Percentiles rank a stretch among this genome's conserved stretches.
phyloP scores from a whole-genome alignment of 352 stramenopile genomes.

The Plasmopara halstedii region DNA sequence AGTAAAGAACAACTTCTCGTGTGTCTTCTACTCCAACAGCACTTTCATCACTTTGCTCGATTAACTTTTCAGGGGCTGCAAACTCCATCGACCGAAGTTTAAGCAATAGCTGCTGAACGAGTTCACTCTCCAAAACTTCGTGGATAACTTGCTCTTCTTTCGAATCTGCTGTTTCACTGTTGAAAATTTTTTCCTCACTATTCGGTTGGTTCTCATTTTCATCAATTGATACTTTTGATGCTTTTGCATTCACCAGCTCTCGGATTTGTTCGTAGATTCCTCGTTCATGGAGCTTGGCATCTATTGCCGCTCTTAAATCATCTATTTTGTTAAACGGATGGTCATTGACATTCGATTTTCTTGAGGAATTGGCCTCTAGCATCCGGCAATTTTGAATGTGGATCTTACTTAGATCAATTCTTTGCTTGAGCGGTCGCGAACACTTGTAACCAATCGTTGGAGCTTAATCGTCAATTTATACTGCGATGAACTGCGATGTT shows the following conservation, averaged over 20 bases:
- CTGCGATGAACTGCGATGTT: constrained; percentile 5
- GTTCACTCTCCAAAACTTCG: constrained; percentile 62
- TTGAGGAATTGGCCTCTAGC: constrained; percentile 3
- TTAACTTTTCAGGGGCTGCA: not conserved
- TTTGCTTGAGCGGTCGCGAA: constrained; percentile 5
- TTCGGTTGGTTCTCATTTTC: not conserved
- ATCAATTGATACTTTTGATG: not conserved
- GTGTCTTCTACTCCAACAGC: constrained; percentile 3
- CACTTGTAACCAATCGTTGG: no score
- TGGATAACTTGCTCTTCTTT: constrained; percentile 31
- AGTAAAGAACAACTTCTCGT: constrained; percentile 31
- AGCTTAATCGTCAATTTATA: no score
- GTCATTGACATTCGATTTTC: constrained; percentile 9
- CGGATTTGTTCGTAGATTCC: constrained; percentile 73
- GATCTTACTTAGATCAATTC: constrained; percentile 10
- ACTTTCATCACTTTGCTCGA: constrained; percentile 3
- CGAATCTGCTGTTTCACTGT: not conserved
- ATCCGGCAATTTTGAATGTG: constrained; percentile 11
- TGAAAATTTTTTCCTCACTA: not conserved
- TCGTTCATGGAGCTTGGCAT: constrained; percentile 67
- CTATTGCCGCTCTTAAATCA: constrained; percentile 50
- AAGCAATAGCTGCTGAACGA: constrained; percentile 62
- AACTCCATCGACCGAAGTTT: constrained; percentile 32
- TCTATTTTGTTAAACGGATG: constrained; percentile 21
- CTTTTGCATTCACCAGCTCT: constrained; percentile 35